Conservation (phyloP, 1,284 basidiomycete genomes). For the Trametes pubescens region DNA sequence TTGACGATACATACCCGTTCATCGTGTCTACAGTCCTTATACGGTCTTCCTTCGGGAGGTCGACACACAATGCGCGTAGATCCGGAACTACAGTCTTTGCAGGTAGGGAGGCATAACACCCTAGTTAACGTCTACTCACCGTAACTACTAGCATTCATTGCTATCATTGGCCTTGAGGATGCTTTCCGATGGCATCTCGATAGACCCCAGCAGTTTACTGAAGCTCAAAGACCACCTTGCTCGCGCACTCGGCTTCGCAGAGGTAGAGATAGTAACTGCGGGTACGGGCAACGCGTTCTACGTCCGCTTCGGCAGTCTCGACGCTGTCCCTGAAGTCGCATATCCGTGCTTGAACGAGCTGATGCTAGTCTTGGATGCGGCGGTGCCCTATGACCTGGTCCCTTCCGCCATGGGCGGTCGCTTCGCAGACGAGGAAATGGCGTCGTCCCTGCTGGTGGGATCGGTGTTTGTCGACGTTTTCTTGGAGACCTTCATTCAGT, state of each 20-base stretch:
- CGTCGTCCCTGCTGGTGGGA: slow-evolving; percentile 59
- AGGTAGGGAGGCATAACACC: slow-evolving; percentile 44
- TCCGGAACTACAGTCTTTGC: slow-evolving; percentile 55
- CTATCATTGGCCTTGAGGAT: slow-evolving; percentile 68
- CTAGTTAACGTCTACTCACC: slow-evolving; percentile 22
- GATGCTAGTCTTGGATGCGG: slow-evolving; percentile 64
- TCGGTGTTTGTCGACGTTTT: slow-evolving; percentile 67
- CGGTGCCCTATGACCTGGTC: slow-evolving; percentile 54
- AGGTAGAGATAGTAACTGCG: slow-evolving; percentile 55
- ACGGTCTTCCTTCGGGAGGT: slow-evolving; percentile 50
- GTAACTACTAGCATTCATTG: slow-evolving; percentile 54
- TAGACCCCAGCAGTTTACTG: slow-evolving; percentile 60
- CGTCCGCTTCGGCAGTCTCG: slow-evolving; percentile 59
- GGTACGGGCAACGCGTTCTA: slow-evolving; percentile 57
- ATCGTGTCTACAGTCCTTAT: slow-evolving; percentile 49
- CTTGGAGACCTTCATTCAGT: slow-evolving; percentile 56
- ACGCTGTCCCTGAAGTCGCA: slow-evolving; percentile 50
- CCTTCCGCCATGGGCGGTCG: slow-evolving; percentile 59
- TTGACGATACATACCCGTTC: not conserved
- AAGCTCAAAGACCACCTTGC: slow-evolving; percentile 71
- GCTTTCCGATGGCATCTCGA: slow-evolving; percentile 65
- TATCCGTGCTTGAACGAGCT: slow-evolving; percentile 67
- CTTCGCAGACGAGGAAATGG: slow-evolving; percentile 52
- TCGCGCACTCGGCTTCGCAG: slow-evolving; percentile 60
- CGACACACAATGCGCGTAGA: slow-evolving; percentile 42